Percentiles rank a stretch among this genome's conserved stretches.
phyloP scores from a whole-genome alignment of 2,329 filamentous ascomycete species.

The Fusarium sp. region DNA sequence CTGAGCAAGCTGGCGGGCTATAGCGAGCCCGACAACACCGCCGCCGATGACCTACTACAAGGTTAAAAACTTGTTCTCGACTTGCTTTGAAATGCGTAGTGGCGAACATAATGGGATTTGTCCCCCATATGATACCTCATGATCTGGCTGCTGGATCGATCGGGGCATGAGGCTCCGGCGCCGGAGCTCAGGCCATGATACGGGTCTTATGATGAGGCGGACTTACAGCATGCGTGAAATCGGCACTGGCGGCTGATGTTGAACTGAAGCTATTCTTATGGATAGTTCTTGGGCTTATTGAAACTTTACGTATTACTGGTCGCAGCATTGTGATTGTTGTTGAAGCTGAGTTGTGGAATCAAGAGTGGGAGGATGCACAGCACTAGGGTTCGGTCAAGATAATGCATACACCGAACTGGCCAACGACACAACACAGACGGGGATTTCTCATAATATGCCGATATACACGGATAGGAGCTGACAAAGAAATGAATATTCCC shows the following conservation, averaged over 20 bases:
- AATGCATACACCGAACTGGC: conserved; percentile 12
- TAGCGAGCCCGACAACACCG: conserved; percentile 81
- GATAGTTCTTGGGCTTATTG: not conserved
- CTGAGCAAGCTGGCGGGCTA: conserved; percentile 79
- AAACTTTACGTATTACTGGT: conserved; percentile 3
- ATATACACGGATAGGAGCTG: not conserved
- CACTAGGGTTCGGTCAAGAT: conserved; percentile 11
- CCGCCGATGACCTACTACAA: conserved; percentile 66
- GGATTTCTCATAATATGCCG: not conserved
- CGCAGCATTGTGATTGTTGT: conserved; percentile 35
- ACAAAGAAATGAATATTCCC: not conserved
- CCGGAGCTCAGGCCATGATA: conserved; percentile 26
- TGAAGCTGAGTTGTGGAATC: conserved; percentile 12
- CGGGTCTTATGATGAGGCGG: conserved; percentile 4
- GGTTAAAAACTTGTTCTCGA: conserved; percentile 1
- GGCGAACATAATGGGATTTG: not conserved
- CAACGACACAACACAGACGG: conserved; percentile 14
- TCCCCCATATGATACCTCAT: conserved; percentile 7
- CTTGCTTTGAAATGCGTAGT: not conserved
- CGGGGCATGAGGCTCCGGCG: conserved; percentile 15
- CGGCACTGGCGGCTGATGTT: conserved; percentile 51
- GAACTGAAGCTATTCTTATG: conserved; percentile 54
- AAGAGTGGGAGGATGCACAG: not conserved
- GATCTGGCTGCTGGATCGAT: conserved; percentile 14
- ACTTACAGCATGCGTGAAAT: conserved; percentile 63